Conservation (phyloP, 2,329 filamentous ascomycete species). For the Epichloe elymi region DNA sequence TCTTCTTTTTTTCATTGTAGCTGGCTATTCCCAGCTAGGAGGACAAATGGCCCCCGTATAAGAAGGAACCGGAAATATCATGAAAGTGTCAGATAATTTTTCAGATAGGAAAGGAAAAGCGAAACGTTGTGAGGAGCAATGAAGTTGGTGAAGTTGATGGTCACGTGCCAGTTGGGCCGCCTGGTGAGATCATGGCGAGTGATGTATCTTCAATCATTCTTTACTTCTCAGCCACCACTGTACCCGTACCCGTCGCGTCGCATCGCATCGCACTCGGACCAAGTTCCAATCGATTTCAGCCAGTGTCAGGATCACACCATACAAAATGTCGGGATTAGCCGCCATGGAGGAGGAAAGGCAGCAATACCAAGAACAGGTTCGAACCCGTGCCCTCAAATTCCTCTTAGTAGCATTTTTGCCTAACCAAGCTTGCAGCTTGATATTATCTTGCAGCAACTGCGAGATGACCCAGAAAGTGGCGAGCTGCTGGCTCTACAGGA, state of each 20-base stretch:
- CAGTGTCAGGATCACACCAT: neutral
- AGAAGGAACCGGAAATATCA: no score
- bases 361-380: constrained; percentile 44
- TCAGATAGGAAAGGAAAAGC: no score
- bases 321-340: constrained; percentile 19
- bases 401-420: neutral
- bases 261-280: neutral
- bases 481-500: constrained; percentile 65
- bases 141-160: neutral
- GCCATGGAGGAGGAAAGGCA: constrained; percentile 39
- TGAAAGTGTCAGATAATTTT: no score
- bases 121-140: neutral
- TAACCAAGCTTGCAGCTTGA: constrained; percentile 47
- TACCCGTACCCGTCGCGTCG: neutral
- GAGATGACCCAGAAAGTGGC: constrained; percentile 66
- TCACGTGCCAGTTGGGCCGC: neutral
- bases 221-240: neutral
- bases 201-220: neutral
- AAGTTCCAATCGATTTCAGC: no score
- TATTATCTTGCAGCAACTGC: constrained; percentile 60
- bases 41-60: no score
- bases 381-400: neutral
- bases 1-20: neutral
- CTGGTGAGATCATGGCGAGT: no score
- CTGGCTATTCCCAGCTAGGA: no score